These are phyloP conservation scores for Coffea humblotiana DNA, from an alignment of 305 asterid species.

Conservation along the genomic window DNA sequence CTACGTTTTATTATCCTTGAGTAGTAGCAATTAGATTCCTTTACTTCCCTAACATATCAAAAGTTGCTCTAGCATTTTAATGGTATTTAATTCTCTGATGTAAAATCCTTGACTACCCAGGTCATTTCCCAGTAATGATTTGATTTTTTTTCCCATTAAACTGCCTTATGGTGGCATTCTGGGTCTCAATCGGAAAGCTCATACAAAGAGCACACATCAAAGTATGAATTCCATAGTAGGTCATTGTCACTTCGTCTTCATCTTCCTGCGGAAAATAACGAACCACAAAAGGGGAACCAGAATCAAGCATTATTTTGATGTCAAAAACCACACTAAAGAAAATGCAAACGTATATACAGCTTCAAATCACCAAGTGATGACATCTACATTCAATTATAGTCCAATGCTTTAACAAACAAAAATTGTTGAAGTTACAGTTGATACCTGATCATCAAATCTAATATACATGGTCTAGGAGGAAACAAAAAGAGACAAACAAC, in stretches of 20 bases:
- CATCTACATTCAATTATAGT: conserved; percentile 30
- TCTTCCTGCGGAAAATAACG: neutral
- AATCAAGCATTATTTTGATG: neutral
- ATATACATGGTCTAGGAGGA: conserved; percentile 33
- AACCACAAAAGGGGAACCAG: neutral
- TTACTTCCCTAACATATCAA: neutral
- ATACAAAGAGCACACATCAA: neutral
- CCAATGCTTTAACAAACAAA: conserved; percentile 21
- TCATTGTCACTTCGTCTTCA: neutral
- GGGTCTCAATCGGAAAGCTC: neutral
- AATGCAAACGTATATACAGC: conserved; percentile 7
- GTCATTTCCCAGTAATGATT: neutral
- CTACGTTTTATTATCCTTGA: neutral
- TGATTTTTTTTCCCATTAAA: neutral
- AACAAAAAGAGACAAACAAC: neutral
- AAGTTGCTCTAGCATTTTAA: neutral
- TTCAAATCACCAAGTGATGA: conserved; percentile 2
- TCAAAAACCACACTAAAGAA: conserved; percentile 19
- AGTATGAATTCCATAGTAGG: neutral
- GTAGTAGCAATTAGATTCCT: neutral
- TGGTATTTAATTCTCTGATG: neutral
- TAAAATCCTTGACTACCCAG: neutral
- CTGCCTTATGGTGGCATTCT: neutral
- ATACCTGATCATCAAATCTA: conserved; percentile 29
- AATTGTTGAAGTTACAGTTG: conserved; percentile 24